Evolutionary conservation across 805 yeast genomes (phyloP).

Genomic region (Ogataea pilisensis): DNA sequence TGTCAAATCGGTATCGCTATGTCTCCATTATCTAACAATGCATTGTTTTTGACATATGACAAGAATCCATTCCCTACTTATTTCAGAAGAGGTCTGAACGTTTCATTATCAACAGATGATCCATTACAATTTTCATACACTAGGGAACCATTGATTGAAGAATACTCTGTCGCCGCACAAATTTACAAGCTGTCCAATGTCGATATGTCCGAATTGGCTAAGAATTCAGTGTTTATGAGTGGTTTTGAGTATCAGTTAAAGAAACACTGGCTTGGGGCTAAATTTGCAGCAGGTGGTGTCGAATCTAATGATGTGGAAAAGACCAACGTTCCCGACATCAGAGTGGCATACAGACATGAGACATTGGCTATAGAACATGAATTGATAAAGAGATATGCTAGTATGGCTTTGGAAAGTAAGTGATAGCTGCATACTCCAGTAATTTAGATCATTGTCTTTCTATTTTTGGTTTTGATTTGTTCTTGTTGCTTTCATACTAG

Average conservation of each 20-base stretch:
- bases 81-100: conserved; percentile 91
- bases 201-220: conserved; percentile 96
- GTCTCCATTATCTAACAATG: conserved; percentile 97
- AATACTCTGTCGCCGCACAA: conserved; percentile 97
- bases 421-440: neutral
- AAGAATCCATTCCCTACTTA: conserved; percentile 92
- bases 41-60: conserved; percentile 90
- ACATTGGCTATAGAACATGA: conserved; percentile 70
- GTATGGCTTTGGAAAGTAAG: neutral
- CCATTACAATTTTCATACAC: conserved; percentile 97
- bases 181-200: conserved; percentile 91
- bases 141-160: conserved; percentile 95
- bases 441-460: neutral
- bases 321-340: conserved; percentile 89
- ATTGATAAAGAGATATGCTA: conserved; percentile 56
- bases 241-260: conserved; percentile 90
- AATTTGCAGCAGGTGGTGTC: conserved; percentile 54
- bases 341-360: conserved; percentile 80
- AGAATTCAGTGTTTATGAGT: conserved; percentile 86
- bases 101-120: conserved; percentile 93
- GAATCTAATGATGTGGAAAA: conserved; percentile 86
- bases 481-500: neutral
- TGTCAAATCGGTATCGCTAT: conserved; percentile 97
- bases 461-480: neutral
- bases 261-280: conserved; percentile 86